These are phyloP conservation scores for Talaromyces piceae DNA, from an alignment of 2,329 filamentous ascomycete genomes.

Conservation along the genomic window DNA sequence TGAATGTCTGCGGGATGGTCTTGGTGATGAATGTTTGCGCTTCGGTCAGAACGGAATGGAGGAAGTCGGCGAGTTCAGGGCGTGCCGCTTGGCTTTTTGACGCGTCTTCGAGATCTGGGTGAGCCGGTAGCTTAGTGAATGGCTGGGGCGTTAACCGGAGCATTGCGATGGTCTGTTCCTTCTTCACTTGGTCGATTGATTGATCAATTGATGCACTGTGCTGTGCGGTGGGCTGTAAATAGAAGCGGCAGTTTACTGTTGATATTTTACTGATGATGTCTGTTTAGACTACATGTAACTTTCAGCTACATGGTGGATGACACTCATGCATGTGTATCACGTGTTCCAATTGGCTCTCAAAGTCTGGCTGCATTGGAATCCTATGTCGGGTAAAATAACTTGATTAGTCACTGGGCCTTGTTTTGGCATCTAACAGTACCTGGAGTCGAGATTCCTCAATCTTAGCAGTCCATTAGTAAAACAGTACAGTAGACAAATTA, in stretches of 20 bases:
- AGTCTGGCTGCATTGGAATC: neutral
- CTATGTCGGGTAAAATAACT: neutral
- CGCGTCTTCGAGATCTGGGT: conserved; percentile 12
- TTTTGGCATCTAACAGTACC: neutral
- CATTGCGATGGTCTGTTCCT: neutral
- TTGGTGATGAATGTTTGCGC: conserved; percentile 19
- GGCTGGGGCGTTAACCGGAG: conserved; percentile 21
- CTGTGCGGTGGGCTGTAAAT: neutral
- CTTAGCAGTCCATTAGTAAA: neutral
- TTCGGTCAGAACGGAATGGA: conserved; percentile 20
- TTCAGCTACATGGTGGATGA: too few relatives aligned
- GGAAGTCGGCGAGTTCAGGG: conserved; percentile 17
- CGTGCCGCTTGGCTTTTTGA: neutral
- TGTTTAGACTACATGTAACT: conserved; percentile 1
- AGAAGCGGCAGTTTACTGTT: neutral
- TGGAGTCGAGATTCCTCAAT: neutral
- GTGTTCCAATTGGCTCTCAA: neutral
- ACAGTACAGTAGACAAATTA: neutral
- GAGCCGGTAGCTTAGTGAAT: conserved; percentile 23
- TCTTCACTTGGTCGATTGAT: too few relatives aligned
- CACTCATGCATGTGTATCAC: neutral
- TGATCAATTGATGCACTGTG: too few relatives aligned
- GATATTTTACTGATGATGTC: neutral
- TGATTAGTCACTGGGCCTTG: neutral
- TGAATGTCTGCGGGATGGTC: conserved; percentile 22